These are phyloP conservation scores for Oropetium thomaeum DNA, from an alignment of 176 grass and related monocot genomes.

Conservation along the genomic window DNA sequence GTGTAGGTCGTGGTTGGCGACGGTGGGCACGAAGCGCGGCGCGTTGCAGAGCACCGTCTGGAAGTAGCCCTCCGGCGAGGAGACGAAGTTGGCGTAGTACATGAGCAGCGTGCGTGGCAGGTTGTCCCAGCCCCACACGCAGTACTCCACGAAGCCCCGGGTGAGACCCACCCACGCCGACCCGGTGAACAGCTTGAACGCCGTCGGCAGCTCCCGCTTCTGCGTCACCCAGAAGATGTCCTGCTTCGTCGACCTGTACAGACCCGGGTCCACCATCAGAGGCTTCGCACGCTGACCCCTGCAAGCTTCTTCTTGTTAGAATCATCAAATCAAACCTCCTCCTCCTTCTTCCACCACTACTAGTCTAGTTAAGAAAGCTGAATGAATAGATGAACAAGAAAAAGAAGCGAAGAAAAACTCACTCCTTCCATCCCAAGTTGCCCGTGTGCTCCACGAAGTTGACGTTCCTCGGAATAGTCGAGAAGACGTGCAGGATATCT, in stretches of 20 bases:
- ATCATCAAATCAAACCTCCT: not conserved
- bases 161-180: slow-evolving; percentile 80
- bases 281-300: slow-evolving; percentile 60
- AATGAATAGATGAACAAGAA: not conserved
- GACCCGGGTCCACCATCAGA: slow-evolving; percentile 75
- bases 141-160: slow-evolving; percentile 75
- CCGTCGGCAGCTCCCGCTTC: slow-evolving; percentile 60
- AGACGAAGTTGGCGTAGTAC: slow-evolving; percentile 98
- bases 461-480: slow-evolving; percentile 58
- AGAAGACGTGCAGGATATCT: slow-evolving; percentile 79
- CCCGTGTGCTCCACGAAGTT: slow-evolving; percentile 96
- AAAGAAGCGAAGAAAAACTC: not conserved
- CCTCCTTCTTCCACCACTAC: not conserved
- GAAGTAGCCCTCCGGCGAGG: slow-evolving; percentile 95
- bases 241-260: slow-evolving; percentile 57
- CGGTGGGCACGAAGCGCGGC: slow-evolving; percentile 54
- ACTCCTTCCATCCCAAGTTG: slow-evolving; percentile 85
- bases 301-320: too few species aligned
- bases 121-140: slow-evolving; percentile 97
- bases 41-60: slow-evolving; percentile 92
- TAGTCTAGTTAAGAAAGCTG: not conserved
- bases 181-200: slow-evolving; percentile 88
- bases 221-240: slow-evolving; percentile 64
- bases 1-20: slow-evolving; percentile 91
- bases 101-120: slow-evolving; percentile 87